phyloP scores from a whole-genome alignment of 768 basidiomycete genomes.

The Holtermanniella nyarrowii region DNA sequence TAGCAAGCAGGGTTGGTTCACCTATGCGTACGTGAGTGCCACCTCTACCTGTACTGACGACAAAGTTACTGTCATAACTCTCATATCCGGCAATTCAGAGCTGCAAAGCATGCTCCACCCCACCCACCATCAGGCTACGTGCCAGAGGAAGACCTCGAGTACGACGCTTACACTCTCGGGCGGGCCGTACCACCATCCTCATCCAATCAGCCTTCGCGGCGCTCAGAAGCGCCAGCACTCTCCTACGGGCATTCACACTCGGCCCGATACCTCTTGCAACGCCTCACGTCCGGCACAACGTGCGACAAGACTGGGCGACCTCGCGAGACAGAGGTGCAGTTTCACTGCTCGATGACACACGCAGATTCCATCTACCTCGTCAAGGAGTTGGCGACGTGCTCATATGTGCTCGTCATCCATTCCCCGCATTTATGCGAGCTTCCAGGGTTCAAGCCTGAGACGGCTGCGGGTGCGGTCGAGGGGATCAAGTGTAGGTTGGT shows the following conservation, averaged over 20 bases:
- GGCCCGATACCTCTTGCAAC: slow-evolving; percentile 80
- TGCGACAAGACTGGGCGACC: slow-evolving; percentile 85
- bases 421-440: slow-evolving; percentile 88
- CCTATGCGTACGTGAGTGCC: slow-evolving; percentile 72
- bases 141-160: slow-evolving; percentile 73
- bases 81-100: slow-evolving; percentile 93
- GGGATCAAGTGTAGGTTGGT: slow-evolving; percentile 31
- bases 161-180: slow-evolving; percentile 40
- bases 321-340: slow-evolving; percentile 94
- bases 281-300: slow-evolving; percentile 53
- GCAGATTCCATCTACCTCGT: slow-evolving; percentile 81
- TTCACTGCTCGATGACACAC: slow-evolving; percentile 92
- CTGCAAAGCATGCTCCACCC: slow-evolving; percentile 56
- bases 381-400: slow-evolving; percentile 87
- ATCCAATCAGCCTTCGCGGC: slow-evolving; percentile 52
- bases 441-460: slow-evolving; percentile 63
- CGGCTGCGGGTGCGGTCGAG: slow-evolving; percentile 16
- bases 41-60: neutral
- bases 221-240: slow-evolving; percentile 51
- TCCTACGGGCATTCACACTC: slow-evolving; percentile 35
- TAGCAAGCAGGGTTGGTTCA: slow-evolving; percentile 50
- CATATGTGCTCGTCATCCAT: slow-evolving; percentile 86
- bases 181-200: slow-evolving; percentile 22
- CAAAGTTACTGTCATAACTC: slow-evolving; percentile 61
- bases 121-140: slow-evolving; percentile 56